Percentiles rank a stretch among this genome's conserved stretches.
Conservation (phyloP, 805 yeast genomes). For the Saccharomycopsis olivae region DNA sequence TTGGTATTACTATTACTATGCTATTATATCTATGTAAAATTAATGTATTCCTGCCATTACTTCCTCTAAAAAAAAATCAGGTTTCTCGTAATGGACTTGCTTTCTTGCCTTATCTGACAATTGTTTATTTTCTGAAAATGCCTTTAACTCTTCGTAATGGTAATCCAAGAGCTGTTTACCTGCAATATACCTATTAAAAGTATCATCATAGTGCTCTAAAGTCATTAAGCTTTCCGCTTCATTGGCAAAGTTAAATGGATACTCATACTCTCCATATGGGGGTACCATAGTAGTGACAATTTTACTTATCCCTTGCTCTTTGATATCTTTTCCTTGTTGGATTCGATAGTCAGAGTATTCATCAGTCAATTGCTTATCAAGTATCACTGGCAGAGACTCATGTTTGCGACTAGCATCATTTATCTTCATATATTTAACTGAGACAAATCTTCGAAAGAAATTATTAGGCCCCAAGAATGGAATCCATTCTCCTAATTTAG, state of each 20-base stretch:
- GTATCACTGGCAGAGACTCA: neutral
- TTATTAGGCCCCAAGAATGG: neutral
- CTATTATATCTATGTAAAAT: no score
- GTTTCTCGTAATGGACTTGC: constrained; percentile 1
- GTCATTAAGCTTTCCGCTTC: constrained; percentile 1
- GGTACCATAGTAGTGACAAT: neutral
- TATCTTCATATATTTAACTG: neutral
- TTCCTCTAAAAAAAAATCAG: constrained; percentile 2
- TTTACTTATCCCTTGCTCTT: neutral
- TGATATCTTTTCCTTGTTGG: neutral
- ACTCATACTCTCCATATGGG: neutral
- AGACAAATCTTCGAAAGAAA: constrained; percentile 2
- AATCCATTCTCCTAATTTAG: constrained; percentile 2
- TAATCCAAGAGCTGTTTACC: constrained; percentile 4
- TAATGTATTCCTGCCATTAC: no score
- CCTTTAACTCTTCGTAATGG: constrained; percentile 6
- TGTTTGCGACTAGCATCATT: constrained; percentile 2
- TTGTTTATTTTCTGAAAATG: neutral
- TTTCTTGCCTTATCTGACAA: constrained; percentile 5
- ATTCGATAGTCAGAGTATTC: neutral
- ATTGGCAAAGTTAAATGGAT: constrained; percentile 1
- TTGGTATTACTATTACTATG: no score
- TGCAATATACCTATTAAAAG: neutral
- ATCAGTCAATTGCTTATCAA: neutral
- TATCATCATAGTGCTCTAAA: neutral